Evolutionary conservation across 2,329 filamentous ascomycete genomes (phyloP).

Genomic region (Magnaporthiopsis incrustans): DNA sequence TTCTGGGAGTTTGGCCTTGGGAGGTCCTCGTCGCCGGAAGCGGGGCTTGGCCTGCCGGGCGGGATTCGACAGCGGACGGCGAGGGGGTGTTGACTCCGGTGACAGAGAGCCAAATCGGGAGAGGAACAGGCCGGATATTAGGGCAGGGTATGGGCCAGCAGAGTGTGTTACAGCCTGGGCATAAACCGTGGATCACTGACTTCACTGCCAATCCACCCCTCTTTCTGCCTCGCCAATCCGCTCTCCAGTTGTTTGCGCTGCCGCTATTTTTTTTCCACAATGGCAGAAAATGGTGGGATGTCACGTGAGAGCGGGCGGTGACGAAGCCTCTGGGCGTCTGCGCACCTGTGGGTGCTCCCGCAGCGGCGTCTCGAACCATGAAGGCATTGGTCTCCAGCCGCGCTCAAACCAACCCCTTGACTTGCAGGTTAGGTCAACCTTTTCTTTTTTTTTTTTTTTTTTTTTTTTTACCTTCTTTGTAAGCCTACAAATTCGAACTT

Average conservation of each 20-base stretch:
- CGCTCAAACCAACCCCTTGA: no score
- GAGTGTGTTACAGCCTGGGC: background rate
- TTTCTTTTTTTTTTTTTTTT: no score
- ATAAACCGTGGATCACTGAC: background rate
- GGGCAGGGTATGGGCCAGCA: background rate
- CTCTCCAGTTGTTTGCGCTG: background rate
- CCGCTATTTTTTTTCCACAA: slow-evolving; percentile 9
- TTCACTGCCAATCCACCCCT: background rate
- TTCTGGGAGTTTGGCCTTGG: background rate
- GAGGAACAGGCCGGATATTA: background rate
- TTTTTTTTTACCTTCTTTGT: no score
- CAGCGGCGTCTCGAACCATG: no score
- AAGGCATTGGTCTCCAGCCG: no score
- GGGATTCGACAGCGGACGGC: background rate
- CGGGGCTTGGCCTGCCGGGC: background rate
- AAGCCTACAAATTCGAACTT: background rate
- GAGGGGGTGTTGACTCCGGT: background rate
- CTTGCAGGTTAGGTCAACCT: no score
- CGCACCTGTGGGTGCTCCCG: no score
- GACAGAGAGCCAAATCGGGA: background rate
- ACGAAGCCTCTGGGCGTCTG: background rate
- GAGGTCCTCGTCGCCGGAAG: background rate
- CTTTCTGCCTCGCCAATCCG: background rate
- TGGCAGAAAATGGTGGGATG: slow-evolving; percentile 10
- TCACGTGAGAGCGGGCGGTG: slow-evolving; percentile 26